These are phyloP conservation scores for Eimeria praecox DNA, from an alignment of 169 alveolate species.

Conservation along the genomic window DNA sequence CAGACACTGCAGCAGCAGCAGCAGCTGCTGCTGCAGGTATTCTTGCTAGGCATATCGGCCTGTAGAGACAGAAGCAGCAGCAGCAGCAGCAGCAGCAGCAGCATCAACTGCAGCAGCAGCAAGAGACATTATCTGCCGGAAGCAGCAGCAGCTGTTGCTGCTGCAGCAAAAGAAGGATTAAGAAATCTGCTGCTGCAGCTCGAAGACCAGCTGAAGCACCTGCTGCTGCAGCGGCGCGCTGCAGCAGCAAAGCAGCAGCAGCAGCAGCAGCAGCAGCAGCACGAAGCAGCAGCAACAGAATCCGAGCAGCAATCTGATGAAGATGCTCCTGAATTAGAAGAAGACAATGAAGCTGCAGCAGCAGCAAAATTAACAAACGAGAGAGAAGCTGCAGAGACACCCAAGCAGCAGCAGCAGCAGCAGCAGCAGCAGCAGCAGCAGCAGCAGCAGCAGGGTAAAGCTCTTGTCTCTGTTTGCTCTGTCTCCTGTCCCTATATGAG, in stretches of 20 bases:
- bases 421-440: neutral
- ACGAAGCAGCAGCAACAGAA: too few relatives aligned
- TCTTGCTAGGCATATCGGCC: too few relatives aligned
- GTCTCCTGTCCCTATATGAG: too few relatives aligned
- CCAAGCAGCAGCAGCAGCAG: too few relatives aligned
- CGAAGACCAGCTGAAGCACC: neutral
- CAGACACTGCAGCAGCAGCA: neutral
- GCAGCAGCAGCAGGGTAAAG: neutral
- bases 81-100: too few relatives aligned
- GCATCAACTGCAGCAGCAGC: slow-evolving; percentile 8
- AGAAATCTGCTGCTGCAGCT: neutral
- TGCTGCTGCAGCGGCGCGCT: too few relatives aligned
- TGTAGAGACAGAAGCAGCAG: too few relatives aligned
- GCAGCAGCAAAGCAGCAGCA: too few relatives aligned
- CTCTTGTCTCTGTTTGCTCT: neutral
- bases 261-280: too few relatives aligned
- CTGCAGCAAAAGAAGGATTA: neutral
- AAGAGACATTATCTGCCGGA: too few relatives aligned
- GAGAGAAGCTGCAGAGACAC: too few relatives aligned
- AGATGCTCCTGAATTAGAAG: neutral
- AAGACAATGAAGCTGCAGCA: neutral
- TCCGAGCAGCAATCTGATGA: neutral
- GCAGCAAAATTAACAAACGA: neutral
- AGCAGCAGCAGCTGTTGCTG: neutral
- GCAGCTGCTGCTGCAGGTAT: neutral